phyloP scores from a whole-genome alignment of 176 grass and related monocot genomes.

The Oryza glumipatula region DNA sequence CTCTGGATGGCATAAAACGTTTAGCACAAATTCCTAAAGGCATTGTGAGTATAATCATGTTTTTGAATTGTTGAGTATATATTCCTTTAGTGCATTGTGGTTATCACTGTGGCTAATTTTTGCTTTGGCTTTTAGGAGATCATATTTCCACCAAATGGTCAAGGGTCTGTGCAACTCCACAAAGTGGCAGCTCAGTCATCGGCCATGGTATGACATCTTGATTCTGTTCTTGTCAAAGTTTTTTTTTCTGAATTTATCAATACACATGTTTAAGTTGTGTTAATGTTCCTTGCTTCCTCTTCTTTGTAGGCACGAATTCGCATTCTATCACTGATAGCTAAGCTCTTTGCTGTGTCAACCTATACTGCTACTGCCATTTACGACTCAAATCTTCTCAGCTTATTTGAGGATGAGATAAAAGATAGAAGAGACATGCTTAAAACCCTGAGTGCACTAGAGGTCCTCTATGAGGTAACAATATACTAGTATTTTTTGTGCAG shows the following conservation, averaged over 20 bases:
- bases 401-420: slow-evolving; percentile 92
- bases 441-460: slow-evolving; percentile 80
- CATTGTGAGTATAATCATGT: slow-evolving; percentile 56
- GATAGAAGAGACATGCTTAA: slow-evolving; percentile 75
- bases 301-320: slow-evolving; percentile 69
- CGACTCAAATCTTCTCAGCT: slow-evolving; percentile 71
- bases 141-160: slow-evolving; percentile 72
- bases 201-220: slow-evolving; percentile 55
- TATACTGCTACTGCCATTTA: slow-evolving; percentile 62
- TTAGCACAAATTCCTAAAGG: slow-evolving; percentile 76
- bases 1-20: slow-evolving; percentile 57
- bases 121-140: slow-evolving; percentile 57
- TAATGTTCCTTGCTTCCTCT: slow-evolving; percentile 27
- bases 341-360: slow-evolving; percentile 75
- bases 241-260: slow-evolving; percentile 9
- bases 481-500: not conserved
- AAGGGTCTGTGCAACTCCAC: slow-evolving; percentile 63
- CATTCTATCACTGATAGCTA: slow-evolving; percentile 83
- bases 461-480: slow-evolving; percentile 79
- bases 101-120: slow-evolving; percentile 15
- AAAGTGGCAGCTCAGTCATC: slow-evolving; percentile 70
- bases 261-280: not conserved
- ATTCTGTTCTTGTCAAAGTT: not conserved
- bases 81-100: not conserved
- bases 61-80: slow-evolving; percentile 7